Percentiles rank a stretch among this genome's conserved stretches.
Evolutionary conservation across 805 yeast species (phyloP).

Genomic region (Ogataea zsoltii): DNA sequence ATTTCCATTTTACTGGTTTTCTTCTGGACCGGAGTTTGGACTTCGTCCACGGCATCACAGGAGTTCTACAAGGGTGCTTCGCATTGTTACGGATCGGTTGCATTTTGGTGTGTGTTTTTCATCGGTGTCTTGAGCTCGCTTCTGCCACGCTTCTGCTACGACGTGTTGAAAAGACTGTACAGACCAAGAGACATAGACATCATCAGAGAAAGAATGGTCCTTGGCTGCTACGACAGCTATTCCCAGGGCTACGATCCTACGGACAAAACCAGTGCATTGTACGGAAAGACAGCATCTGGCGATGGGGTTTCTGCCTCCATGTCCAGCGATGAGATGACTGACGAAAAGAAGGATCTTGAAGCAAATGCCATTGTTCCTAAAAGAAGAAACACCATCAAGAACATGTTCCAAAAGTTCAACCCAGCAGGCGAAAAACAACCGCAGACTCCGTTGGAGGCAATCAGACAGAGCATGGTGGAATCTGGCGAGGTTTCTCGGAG

Average conservation of each 20-base stretch:
- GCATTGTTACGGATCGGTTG: slow-evolving; percentile 57
- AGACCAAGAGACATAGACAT: slow-evolving; percentile 70
- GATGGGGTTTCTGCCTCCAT: slow-evolving; percentile 5
- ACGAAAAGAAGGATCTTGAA: slow-evolving; percentile 20
- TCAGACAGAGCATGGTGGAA: slow-evolving; percentile 23
- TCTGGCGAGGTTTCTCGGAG: slow-evolving; percentile 27
- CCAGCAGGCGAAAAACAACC: slow-evolving; percentile 1
- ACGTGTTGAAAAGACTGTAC: slow-evolving; percentile 51
- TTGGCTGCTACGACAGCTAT: slow-evolving; percentile 52
- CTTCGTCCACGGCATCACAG: slow-evolving; percentile 46
- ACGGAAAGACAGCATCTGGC: slow-evolving; percentile 18
- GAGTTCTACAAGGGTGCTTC: slow-evolving; percentile 68
- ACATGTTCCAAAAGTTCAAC: slow-evolving; percentile 16
- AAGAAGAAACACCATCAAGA: slow-evolving; percentile 16
- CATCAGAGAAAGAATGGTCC: slow-evolving; percentile 58
- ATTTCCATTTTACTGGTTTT: slow-evolving; percentile 60
- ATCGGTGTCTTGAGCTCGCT: slow-evolving; percentile 55
- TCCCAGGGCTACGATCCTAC: slow-evolving; percentile 58
- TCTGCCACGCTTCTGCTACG: slow-evolving; percentile 60
- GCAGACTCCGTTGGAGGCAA: slow-evolving; percentile 16
- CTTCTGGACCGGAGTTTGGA: slow-evolving; percentile 83
- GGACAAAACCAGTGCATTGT: slow-evolving; percentile 28
- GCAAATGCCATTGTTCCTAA: neutral
- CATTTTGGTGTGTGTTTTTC: slow-evolving; percentile 66
- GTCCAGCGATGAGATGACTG: slow-evolving; percentile 10